phyloP scores from a whole-genome alignment of 305 asterid genomes.

The Euphrasia arctica region DNA sequence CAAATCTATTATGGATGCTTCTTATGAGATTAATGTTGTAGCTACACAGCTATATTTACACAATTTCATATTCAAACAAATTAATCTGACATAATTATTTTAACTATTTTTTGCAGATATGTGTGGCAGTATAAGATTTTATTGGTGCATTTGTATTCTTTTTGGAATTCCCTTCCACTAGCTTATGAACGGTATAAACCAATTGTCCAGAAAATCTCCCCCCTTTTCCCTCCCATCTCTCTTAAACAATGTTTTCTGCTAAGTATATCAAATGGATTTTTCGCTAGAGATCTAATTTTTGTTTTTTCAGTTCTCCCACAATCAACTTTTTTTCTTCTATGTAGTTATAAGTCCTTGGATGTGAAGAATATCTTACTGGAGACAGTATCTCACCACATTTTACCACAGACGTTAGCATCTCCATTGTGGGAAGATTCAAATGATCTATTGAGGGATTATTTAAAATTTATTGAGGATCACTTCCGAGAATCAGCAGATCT shows the following conservation, averaged over 20 bases:
- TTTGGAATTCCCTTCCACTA: slow-evolving; percentile 85
- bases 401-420: slow-evolving; percentile 91
- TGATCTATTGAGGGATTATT: slow-evolving; percentile 62
- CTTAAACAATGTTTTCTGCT: slow-evolving; percentile 20
- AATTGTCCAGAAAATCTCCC: slow-evolving; percentile 24
- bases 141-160: slow-evolving; percentile 89
- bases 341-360: slow-evolving; percentile 90
- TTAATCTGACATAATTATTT: slow-evolving; percentile 20
- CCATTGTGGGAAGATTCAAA: slow-evolving; percentile 80
- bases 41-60: not conserved
- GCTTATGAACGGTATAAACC: slow-evolving; percentile 77
- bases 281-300: not conserved
- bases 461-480: slow-evolving; percentile 84
- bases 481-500: slow-evolving; percentile 97
- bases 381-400: slow-evolving; percentile 84
- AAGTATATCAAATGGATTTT: slow-evolving; percentile 12
- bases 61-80: not conserved
- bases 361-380: slow-evolving; percentile 97
- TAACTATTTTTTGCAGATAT: slow-evolving; percentile 49
- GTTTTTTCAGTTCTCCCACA: slow-evolving; percentile 16
- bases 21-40: not conserved
- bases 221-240: not conserved
- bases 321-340: slow-evolving; percentile 31
- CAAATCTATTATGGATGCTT: not conserved
- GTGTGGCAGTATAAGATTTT: slow-evolving; percentile 88